Evolutionary conservation across 116 monocot species (phyloP), one percentile per base, ranked within the genome.

Genomic region (Zostera marina): DNA sequence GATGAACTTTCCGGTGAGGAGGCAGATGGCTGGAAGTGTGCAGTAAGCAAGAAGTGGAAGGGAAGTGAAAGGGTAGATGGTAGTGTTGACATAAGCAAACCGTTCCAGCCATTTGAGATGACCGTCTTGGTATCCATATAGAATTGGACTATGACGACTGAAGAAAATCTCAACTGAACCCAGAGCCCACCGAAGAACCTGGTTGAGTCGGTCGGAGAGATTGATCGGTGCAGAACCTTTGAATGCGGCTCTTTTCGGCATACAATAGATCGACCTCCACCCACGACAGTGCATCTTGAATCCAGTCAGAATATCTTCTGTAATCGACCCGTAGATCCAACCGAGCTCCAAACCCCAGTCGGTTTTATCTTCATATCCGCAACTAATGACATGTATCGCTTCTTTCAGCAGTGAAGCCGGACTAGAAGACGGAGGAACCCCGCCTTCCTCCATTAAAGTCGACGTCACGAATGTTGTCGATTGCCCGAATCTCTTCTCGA

Each of bases 261-360:
- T 88, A 80, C 94, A 96, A 72, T 96, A 96, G 51, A 85, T 76
- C 0, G 89, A 89, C 39, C 89, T 47, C 96, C 94, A 94, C 11
- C 94, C 94, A 10, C 94, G 73, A 67, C 94, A 94, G 64, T 94
- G 94, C 94, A 94, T 94, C 82, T 94, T 94, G 77, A 94, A 94
- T 2, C 94, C 94, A 0, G 94, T 94, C 42, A 94, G 63, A 64
- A 94, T 94, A 46, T 88, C 94, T 73, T 94, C 94, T 41, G 94
- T 94, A 71, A 94, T 94, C 2, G 96, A 96, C 7, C 96, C 96
- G 41, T 96, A 96, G 58, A 96, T 96, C 96, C 96, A 96, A 8
- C 96, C 96, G 62, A 96, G 47, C 84, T 96, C 96, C 24, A 54
- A 25, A 41, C 96, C 96, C 96, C 96, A 96, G 14, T 96, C 96